These are phyloP conservation scores for Colletotrichum tofieldiae DNA, from an alignment of 2,329 filamentous ascomycete species.

Conservation along the genomic window DNA sequence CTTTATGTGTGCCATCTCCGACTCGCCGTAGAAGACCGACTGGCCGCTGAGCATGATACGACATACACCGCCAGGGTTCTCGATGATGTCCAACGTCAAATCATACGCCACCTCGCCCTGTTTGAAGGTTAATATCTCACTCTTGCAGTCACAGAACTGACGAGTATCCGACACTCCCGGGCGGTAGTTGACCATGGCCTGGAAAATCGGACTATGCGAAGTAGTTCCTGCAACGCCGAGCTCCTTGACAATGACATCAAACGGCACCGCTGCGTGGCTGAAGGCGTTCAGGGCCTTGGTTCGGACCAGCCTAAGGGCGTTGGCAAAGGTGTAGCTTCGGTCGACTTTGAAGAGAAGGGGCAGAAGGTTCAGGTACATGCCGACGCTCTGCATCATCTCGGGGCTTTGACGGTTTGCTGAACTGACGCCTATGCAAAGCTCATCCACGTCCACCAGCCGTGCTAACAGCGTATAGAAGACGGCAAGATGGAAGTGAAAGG, in stretches of 20 bases:
- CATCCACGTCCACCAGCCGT: slow-evolving; percentile 41
- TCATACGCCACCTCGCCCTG: slow-evolving; percentile 14
- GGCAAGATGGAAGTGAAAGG: slow-evolving; percentile 64
- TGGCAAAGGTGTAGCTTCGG: not conserved
- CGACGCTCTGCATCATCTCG: slow-evolving; percentile 55
- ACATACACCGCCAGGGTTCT: not conserved
- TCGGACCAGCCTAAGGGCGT: not conserved
- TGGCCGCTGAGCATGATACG: not conserved
- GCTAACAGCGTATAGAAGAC: slow-evolving; percentile 46
- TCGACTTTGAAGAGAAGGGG: slow-evolving; percentile 57
- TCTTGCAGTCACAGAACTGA: not conserved
- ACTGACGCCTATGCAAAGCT: slow-evolving; percentile 64
- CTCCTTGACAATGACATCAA: slow-evolving; percentile 63
- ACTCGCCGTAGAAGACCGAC: not conserved
- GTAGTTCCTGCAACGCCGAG: slow-evolving; percentile 58
- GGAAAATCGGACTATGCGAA: slow-evolving; percentile 63
- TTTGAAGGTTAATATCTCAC: not conserved
- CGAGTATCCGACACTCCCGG: slow-evolving; percentile 41
- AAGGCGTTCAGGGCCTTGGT: slow-evolving; percentile 54
- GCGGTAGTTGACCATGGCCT: slow-evolving; percentile 57
- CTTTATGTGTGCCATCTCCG: not conserved
- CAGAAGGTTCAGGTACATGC: slow-evolving; percentile 65
- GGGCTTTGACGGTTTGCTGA: slow-evolving; percentile 59
- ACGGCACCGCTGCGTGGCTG: slow-evolving; percentile 61
- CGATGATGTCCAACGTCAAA: slow-evolving; percentile 7